These are phyloP conservation scores for Breynia disticha DNA, from an alignment of 441 rosid species.

Conservation along the genomic window DNA sequence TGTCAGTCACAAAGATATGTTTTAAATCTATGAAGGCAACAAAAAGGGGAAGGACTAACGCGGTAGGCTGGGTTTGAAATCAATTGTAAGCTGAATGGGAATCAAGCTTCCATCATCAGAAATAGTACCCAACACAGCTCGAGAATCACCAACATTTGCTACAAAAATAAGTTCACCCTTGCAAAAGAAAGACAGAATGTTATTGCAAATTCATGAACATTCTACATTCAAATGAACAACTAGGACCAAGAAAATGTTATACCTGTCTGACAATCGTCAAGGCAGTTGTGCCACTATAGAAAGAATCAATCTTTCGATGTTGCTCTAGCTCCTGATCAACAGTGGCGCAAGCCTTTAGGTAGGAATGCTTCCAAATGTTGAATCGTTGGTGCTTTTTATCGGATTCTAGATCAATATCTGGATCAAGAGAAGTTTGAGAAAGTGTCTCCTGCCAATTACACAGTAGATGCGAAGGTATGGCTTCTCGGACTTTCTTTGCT, in stretches of 20 bases:
- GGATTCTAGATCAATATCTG: constrained; percentile 36
- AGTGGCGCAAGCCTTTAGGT: constrained; percentile 58
- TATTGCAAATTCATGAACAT: background rate
- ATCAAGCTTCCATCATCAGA: constrained; percentile 66
- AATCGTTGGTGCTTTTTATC: constrained; percentile 45
- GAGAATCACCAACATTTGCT: constrained; percentile 90
- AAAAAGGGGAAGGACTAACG: constrained; percentile 35
- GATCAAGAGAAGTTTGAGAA: constrained; percentile 38
- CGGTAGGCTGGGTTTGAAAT: constrained; percentile 81
- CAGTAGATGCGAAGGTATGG: constrained; percentile 57
- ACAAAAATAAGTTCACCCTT: constrained; percentile 60
- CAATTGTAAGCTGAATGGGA: constrained; percentile 71
- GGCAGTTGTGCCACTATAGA: constrained; percentile 80
- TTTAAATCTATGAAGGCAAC: background rate
- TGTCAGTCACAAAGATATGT: background rate
- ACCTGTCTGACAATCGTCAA: constrained; percentile 82
- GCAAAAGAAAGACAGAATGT: constrained; percentile 4
- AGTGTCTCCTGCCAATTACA: constrained; percentile 79
- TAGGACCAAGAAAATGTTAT: background rate
- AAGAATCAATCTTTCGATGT: constrained; percentile 55
- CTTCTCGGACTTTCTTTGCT: constrained; percentile 68
- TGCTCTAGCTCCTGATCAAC: constrained; percentile 66
- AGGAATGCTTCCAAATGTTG: constrained; percentile 70
- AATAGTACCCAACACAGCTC: constrained; percentile 78
- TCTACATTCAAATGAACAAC: background rate